Evolutionary conservation across 1,284 basidiomycete species (phyloP), one percentile per base, ranked within the genome.

Genomic region (Microbotryum violaceum): DNA sequence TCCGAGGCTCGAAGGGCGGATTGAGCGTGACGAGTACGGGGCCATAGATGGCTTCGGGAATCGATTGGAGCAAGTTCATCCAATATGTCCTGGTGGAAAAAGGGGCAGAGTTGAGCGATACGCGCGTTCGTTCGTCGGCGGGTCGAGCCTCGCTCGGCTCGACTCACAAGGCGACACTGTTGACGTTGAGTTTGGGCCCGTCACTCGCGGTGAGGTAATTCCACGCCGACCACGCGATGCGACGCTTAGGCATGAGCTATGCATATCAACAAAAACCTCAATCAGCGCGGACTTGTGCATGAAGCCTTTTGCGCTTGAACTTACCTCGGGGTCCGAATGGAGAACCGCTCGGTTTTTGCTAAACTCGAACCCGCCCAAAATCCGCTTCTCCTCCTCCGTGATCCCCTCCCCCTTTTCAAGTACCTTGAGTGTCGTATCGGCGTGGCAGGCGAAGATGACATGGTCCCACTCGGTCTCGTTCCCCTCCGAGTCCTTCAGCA

Each of bases 41-140:
- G 1, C 88, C 87, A 71, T 84, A 81, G 45, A 77, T 75, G 2
- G 75, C 63, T 64, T 82, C 80, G 1, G 83, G 75, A 18, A 90
- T 79, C 69, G 85, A 82, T 69, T 90, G 88, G 6, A 91, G 79
- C 54, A 83, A 79, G 73, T 90, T 90, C 89, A 90, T 89, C 69
- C 82, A 82, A 73, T 88, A 87, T 78, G 75, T 73, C 54, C 59
- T 62, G 46, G 37, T 54, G 20, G 45, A 51, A 56, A 23, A 62
- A 62, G 61, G 61, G 31, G 31, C 44, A 61, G 66, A 57, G 31
- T 23, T 46, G 44, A 58, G 46, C 27, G 49, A 53, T 6, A 51
- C 23, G 31, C 29, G 29, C 27, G 2, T 27, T 31, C n/a, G n/a
- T n/a, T 31, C 31, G 16, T 12, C 52, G 45, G n/a, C 47, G 23